Evolutionary conservation across 768 basidiomycete genomes (phyloP).

Genomic region (Mycena leptocephala): DNA sequence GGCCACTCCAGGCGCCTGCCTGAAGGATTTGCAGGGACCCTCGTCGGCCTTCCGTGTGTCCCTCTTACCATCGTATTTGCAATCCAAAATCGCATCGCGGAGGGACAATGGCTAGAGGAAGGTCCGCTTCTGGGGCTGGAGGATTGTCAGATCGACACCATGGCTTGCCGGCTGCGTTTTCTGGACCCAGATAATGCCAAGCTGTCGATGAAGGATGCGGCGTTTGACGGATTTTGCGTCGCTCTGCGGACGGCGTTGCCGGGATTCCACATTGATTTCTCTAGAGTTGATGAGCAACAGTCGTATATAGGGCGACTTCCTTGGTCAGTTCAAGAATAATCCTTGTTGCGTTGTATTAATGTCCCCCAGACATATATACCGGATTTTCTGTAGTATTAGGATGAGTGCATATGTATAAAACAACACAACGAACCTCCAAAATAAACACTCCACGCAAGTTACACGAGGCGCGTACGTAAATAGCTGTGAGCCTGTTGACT

Average conservation of each 20-base stretch:
- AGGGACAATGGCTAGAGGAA: neutral
- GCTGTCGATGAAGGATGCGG: neutral
- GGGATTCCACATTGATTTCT: neutral
- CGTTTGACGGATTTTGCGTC: neutral
- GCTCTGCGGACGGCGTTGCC: neutral
- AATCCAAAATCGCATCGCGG: slow-evolving; percentile 10
- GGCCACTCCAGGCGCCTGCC: slow-evolving; percentile 10
- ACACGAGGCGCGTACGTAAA: neutral
- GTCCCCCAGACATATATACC: too few species aligned
- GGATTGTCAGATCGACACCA: neutral
- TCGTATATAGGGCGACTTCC: slow-evolving; percentile 3
- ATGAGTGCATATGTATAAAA: too few species aligned
- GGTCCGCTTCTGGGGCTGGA: neutral
- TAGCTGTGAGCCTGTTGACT: neutral
- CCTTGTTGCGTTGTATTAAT: too few species aligned
- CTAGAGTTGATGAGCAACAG: neutral
- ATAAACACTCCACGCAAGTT: neutral
- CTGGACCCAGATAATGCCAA: neutral
- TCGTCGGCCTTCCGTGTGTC: slow-evolving; percentile 1
- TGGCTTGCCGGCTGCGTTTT: slow-evolving; percentile 6
- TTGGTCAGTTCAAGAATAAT: neutral
- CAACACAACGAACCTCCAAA: neutral
- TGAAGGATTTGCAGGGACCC: slow-evolving; percentile 6
- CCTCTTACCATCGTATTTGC: slow-evolving; percentile 14
- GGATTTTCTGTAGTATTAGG: too few species aligned